Percentiles rank a stretch among this genome's conserved stretches.
phyloP scores from a whole-genome alignment of 208 protist species.

The Vickermania ingenoplastis region DNA sequence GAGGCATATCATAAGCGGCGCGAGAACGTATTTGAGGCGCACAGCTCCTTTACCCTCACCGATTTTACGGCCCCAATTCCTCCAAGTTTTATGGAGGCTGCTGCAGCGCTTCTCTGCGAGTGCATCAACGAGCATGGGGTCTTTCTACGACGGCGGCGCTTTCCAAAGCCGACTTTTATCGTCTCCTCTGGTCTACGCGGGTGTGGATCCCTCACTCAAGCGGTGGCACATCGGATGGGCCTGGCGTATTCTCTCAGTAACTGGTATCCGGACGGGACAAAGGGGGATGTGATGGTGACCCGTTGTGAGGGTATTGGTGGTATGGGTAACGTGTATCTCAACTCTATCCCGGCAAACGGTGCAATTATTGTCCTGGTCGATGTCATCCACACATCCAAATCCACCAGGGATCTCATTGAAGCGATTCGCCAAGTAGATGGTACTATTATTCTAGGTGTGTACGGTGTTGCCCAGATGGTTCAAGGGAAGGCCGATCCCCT shows the following conservation, averaged over 20 bases:
- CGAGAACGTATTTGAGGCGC: constrained; percentile 8
- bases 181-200: constrained; percentile 18
- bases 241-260: constrained; percentile 21
- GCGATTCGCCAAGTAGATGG: constrained; percentile 8
- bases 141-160: neutral
- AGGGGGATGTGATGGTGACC: constrained; percentile 18
- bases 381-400: constrained; percentile 9
- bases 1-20: neutral
- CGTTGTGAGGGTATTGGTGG: constrained; percentile 14
- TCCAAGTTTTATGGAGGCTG: constrained; percentile 8
- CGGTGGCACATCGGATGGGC: constrained; percentile 9
- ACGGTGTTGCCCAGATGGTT: constrained; percentile 8
- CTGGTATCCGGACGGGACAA: constrained; percentile 27
- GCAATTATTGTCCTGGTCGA: constrained; percentile 17
- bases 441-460: constrained; percentile 7
- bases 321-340: constrained; percentile 16
- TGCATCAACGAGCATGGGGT: neutral
- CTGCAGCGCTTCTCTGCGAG: constrained; percentile 8
- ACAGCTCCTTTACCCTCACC: constrained; percentile 8
- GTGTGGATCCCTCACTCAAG: constrained; percentile 15
- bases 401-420: constrained; percentile 13
- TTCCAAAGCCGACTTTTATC: constrained; percentile 12
- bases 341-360: constrained; percentile 12
- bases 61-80: constrained; percentile 14
- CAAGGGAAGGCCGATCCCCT: constrained; percentile 4